Base-by-base conservation (phyloP, 176 grass and related monocot species). In the Phyllostachys edulis region DNA sequence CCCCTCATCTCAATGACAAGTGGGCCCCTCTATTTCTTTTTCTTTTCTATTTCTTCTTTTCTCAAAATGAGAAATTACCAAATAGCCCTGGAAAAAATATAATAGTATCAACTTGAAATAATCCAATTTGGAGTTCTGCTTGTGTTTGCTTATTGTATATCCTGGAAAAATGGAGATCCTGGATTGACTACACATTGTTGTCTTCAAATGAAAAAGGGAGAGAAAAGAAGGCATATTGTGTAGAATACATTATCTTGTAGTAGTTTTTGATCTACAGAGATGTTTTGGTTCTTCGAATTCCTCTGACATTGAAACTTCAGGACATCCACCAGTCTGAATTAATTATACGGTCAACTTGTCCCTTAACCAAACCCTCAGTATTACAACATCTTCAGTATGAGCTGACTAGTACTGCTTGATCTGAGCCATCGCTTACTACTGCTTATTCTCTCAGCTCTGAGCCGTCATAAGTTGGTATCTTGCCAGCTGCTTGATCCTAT, bases 381-480 rank as follows among this genome's bases (percentile, higher is more conserved):
- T 49, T 42, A 20, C 5, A 40, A 9, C 16, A 59, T 29, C 11
- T 68, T 69, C 36, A 34, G 46, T 26, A 67, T 44, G 52, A 60
- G 67, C 8, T 55, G 21, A 17, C 8, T 26, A 29, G 47, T 41
- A 55, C 73, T 51, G 45, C 75, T 73, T 79, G n/a, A 23, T 77
- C 46, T 32, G 38, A 77, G 12, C 64, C 73, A 69, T 77, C 49
- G 61, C 71, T 75, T 37, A 14, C 69, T 57, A 18, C 23, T 12
- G n/a, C 57, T 71, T 66, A 38, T 55, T 75, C 42, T 36, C 17
- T 56, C 18, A 54, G 79, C 49, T 74, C 6, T 32, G 77, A 87
- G 75, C 75, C 80, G 45, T 83, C 75, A 42, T 86, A 51, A 83
- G 89, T 90, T 52, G 84, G 89, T 55, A 87, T 84, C 75, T 63